A percentile compares a stretch with the other conserved stretches of the same genome.
Conservation (phyloP, 2,329 filamentous ascomycete species). For the Neurospora sp. region DNA sequence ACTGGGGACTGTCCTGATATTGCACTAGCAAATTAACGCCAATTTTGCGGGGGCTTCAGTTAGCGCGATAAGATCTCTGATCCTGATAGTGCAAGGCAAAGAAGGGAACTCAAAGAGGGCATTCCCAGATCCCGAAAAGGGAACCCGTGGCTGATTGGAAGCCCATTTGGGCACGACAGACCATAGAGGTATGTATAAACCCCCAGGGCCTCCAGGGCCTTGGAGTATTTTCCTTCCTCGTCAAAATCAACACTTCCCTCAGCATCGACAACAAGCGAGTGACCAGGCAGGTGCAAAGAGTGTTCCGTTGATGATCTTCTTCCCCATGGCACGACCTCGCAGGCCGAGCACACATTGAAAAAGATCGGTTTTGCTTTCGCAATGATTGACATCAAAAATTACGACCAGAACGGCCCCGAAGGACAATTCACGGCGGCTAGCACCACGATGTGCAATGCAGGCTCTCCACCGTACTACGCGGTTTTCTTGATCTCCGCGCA, state of each 20-base stretch:
- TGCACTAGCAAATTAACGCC: neutral
- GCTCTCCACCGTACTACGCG: neutral
- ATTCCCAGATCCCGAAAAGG: too few species aligned
- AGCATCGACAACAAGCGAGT: neutral
- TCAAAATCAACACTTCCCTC: too few species aligned
- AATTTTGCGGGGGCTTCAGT: fast-evolving
- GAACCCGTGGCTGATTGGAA: too few species aligned
- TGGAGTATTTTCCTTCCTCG: too few species aligned
- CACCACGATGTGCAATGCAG: neutral
- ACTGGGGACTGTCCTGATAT: neutral
- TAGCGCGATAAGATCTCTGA: neutral
- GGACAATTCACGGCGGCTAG: neutral
- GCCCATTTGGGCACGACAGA: too few species aligned
- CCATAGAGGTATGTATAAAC: too few species aligned
- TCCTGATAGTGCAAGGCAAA: neutral
- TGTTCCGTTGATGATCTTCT: neutral
- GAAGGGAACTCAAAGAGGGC: neutral
- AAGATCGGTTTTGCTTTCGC: neutral
- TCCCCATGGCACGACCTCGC: neutral
- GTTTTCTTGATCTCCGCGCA: neutral
- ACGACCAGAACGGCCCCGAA: neutral
- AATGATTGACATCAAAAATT: neutral
- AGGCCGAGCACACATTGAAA: neutral
- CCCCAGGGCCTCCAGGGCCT: too few species aligned
- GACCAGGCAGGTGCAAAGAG: neutral